These are phyloP conservation scores for Puccinia polysora DNA, from an alignment of 1,284 basidiomycete species.

Conservation along the genomic window DNA sequence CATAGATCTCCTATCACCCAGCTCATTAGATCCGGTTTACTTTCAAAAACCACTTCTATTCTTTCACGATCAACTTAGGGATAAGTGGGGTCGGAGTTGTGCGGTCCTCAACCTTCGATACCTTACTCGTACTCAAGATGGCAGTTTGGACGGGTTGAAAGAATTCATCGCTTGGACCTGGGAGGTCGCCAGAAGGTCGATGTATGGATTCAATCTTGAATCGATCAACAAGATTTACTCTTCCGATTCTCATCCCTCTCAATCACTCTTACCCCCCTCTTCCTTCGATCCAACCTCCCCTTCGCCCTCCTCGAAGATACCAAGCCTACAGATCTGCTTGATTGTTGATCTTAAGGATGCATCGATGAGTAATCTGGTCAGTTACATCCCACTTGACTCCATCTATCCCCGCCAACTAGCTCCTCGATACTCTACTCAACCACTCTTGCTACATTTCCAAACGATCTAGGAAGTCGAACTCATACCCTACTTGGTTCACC, in stretches of 20 bases:
- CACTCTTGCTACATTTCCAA: neutral
- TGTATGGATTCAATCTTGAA: constrained; percentile 36
- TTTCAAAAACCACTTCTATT: constrained; percentile 51
- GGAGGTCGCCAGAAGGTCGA: constrained; percentile 50
- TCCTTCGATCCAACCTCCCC: constrained; percentile 9
- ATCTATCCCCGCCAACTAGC: neutral
- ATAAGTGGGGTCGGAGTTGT: constrained; percentile 50
- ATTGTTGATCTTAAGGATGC: constrained; percentile 41
- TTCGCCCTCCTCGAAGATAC: neutral
- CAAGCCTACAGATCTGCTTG: constrained; percentile 30
- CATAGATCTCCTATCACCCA: constrained; percentile 47
- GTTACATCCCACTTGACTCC: neutral
- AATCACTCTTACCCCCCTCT: neutral
- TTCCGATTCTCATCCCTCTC: constrained; percentile 6
- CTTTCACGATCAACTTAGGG: constrained; percentile 49
- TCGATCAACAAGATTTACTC: constrained; percentile 5
- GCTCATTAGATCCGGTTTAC: constrained; percentile 50
- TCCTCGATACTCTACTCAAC: neutral
- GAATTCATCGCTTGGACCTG: constrained; percentile 51
- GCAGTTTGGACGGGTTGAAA: constrained; percentile 49
- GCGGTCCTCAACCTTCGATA: constrained; percentile 50
- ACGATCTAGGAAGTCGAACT: constrained; percentile 52
- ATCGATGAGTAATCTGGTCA: constrained; percentile 40
- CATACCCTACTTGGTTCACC: constrained; percentile 52
- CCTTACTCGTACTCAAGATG: constrained; percentile 48